Percentiles rank a stretch among this genome's conserved stretches.
Evolutionary conservation across 345 rosid genomes (phyloP).

Genomic region (Salix purpurea): DNA sequence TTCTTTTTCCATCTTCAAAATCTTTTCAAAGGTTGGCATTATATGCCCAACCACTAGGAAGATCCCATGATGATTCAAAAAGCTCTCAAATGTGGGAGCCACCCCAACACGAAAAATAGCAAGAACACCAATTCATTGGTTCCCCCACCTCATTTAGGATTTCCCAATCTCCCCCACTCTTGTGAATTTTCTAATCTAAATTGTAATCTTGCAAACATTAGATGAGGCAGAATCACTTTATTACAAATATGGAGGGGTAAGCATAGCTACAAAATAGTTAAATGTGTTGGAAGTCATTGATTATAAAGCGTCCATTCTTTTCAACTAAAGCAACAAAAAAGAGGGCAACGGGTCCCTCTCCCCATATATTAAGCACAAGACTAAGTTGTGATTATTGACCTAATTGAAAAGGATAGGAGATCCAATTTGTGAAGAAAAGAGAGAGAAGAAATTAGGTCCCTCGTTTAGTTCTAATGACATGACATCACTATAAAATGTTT

Average conservation of each 20-base stretch:
- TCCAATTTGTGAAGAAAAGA: not conserved
- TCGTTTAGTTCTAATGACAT: slow-evolving; percentile 16
- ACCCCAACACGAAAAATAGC: not conserved
- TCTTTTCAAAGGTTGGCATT: slow-evolving; percentile 22
- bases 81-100: slow-evolving; percentile 26
- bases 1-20: not conserved
- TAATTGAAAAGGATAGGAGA: not conserved
- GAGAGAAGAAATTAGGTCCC: slow-evolving; percentile 8
- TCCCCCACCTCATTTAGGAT: not conserved
- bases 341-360: slow-evolving; percentile 8
- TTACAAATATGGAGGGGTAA: slow-evolving; percentile 18
- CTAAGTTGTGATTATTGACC: slow-evolving; percentile 25
- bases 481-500: slow-evolving; percentile 17
- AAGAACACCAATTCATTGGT: not conserved
- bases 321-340: slow-evolving; percentile 2
- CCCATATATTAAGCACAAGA: slow-evolving; percentile 5
- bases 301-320: slow-evolving; percentile 22
- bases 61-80: slow-evolving; percentile 37
- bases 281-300: slow-evolving; percentile 11
- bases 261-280: slow-evolving; percentile 14
- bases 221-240: slow-evolving; percentile 25
- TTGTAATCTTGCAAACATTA: slow-evolving; percentile 23
- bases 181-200: not conserved
- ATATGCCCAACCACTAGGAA: slow-evolving; percentile 25
- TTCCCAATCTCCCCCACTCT: not conserved